Evolutionary conservation across 2,329 filamentous ascomycete species (phyloP), one percentile per base, ranked within the genome.

Genomic region (Paracoccidioides lutzii): DNA sequence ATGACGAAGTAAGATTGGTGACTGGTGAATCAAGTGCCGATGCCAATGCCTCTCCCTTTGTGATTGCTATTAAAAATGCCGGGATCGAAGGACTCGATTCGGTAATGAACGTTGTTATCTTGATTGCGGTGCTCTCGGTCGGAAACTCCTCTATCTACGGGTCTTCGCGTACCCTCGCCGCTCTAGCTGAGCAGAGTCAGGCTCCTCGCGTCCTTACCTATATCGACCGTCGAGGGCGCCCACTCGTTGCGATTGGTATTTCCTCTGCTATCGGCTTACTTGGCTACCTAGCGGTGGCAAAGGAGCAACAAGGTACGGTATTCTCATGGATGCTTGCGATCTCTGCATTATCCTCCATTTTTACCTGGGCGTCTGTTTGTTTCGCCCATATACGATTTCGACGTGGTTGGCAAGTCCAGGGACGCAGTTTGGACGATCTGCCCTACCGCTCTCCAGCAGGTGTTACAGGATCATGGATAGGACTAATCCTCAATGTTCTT

Each of bases 251-350:
- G 69, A 62, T 90, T 45, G 64, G 87, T 2, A 75, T 88, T 51
- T 84, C 87, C 12, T 89, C 89, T 59, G 71, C 82, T 1, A 84
- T 86, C 55, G 86, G 90, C 37, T 76, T 93, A 38, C 76, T 96
- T 6, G 81, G 85, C 44, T 96, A 86, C 74, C 80, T 95, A 53
- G 86, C 85, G 59, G 83, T 85, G 55, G 77, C 83, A 0, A 69
- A 72, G 33, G 43, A 54, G 3, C 69, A 81, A 60, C 78, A 86
- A 63, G 74, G 74, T 14, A 72, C 77, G 35, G 82, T 88, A 4
- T 87, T 95, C 60, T 78, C 81, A 64, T 95, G 90, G 90, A 63
- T 76, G 43, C 67, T 69, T 15, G 71, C 73, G 5, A 70, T 73
- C 33, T 68, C 70, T 28, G 70, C 69, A 52, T 69, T 75, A 81